Percentiles rank a stretch among this genome's conserved stretches.
Evolutionary conservation across 148 eudicot species (phyloP).

Genomic region (Selenicereus undatus): DNA sequence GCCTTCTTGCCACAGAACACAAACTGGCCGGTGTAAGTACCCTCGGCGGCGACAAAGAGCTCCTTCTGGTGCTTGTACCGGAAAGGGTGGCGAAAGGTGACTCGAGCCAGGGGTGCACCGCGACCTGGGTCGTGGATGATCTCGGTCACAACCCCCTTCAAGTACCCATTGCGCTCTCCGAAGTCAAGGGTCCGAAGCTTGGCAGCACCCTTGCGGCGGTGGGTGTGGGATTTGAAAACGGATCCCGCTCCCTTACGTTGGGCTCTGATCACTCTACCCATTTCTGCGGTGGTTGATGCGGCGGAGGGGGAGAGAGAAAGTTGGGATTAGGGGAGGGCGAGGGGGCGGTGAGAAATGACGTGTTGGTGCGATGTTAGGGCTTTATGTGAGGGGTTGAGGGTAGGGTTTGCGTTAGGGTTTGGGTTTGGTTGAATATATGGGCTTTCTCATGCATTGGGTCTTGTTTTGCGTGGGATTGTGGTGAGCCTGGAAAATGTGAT

Average conservation of each 20-base stretch:
- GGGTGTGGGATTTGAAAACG: conserved; percentile 43
- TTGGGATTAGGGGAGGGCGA: background rate
- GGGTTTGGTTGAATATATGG: background rate
- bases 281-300: conserved; percentile 10
- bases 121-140: conserved; percentile 43
- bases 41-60: conserved; percentile 37
- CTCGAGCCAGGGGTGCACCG: conserved; percentile 34
- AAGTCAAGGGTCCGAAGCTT: conserved; percentile 37
- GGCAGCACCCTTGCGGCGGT: conserved; percentile 42
- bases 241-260: conserved; percentile 46
- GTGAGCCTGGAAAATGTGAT: too few species aligned
- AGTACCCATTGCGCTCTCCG: conserved; percentile 37
- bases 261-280: conserved; percentile 40
- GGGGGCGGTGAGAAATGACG: background rate
- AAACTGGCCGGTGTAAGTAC: conserved; percentile 40
- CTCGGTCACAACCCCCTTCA: conserved; percentile 36
- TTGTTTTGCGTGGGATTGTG: background rate
- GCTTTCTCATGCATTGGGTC: background rate
- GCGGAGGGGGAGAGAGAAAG: background rate
- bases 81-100: conserved; percentile 39
- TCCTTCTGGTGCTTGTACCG: conserved; percentile 42
- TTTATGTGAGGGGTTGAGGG: background rate
- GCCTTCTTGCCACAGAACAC: conserved; percentile 40
- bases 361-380: background rate
- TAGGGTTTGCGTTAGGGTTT: background rate